These are phyloP conservation scores for Ceratobasidium sp. DNA, from an alignment of 1,284 basidiomycete species.

Conservation along the genomic window DNA sequence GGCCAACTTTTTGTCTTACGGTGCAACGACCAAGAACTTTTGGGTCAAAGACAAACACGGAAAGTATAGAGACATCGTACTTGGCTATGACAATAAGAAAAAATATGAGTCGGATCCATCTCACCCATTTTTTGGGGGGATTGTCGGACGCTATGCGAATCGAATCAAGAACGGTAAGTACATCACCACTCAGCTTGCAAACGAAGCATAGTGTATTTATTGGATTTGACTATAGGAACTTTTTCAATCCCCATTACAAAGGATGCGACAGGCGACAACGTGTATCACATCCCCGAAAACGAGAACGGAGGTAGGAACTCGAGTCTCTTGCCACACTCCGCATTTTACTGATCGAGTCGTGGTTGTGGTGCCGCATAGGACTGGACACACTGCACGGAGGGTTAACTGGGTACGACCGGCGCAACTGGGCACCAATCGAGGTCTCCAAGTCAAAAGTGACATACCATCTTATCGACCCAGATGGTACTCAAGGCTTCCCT, in stretches of 20 bases:
- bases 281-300: conserved; percentile 61
- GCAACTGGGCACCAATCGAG: conserved; percentile 42
- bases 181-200: neutral
- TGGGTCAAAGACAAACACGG: conserved; percentile 61
- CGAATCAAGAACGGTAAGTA: conserved; percentile 59
- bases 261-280: conserved; percentile 55
- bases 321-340: neutral
- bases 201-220: neutral
- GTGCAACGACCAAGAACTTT: conserved; percentile 60
- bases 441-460: conserved; percentile 39
- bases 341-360: neutral
- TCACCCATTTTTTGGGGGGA: conserved; percentile 60
- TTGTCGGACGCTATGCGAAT: conserved; percentile 60
- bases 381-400: conserved; percentile 39
- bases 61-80: conserved; percentile 56
- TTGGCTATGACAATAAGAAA: conserved; percentile 63
- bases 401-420: conserved; percentile 42
- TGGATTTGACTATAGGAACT: conserved; percentile 52
- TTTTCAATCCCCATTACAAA: conserved; percentile 65
- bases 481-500: conserved; percentile 44
- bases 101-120: conserved; percentile 53
- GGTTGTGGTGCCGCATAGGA: conserved; percentile 1
- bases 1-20: conserved; percentile 62
- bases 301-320: conserved; percentile 47
- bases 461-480: conserved; percentile 43